phyloP scores from a whole-genome alignment of 2,329 filamentous ascomycete species.

The Thyridium curvatum region DNA sequence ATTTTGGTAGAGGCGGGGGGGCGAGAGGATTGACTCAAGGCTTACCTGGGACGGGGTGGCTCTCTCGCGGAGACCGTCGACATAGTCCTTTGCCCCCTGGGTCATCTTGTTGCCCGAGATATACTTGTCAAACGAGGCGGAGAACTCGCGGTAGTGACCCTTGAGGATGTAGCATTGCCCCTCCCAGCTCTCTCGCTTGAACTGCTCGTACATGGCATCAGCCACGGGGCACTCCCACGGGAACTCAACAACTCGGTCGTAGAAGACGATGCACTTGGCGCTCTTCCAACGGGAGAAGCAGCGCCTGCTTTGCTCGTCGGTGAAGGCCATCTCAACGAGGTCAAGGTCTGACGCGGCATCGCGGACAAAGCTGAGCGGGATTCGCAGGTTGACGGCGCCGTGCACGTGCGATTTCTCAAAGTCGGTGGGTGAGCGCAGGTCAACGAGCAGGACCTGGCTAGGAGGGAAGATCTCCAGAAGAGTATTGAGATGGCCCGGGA shows the following conservation, averaged over 20 bases:
- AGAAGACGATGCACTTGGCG: constrained; percentile 44
- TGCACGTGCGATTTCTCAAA: constrained; percentile 46
- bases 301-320: constrained; percentile 39
- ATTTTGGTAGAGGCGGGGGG: neutral
- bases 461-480: constrained; percentile 44
- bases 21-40: neutral
- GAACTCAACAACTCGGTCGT: constrained; percentile 42
- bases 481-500: constrained; percentile 42
- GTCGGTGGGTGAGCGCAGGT: constrained; percentile 38
- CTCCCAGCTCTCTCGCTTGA: constrained; percentile 39
- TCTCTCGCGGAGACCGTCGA: constrained; percentile 29
- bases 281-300: constrained; percentile 40
- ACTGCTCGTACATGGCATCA: constrained; percentile 34
- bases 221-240: constrained; percentile 45
- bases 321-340: constrained; percentile 42
- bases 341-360: constrained; percentile 36
- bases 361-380: constrained; percentile 39
- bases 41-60: constrained; percentile 25
- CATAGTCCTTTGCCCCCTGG: constrained; percentile 29
- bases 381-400: constrained; percentile 44
- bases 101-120: constrained; percentile 37
- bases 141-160: constrained; percentile 50
- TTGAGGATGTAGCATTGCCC: constrained; percentile 49
- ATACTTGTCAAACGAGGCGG: constrained; percentile 43
- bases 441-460: constrained; percentile 39